Evolutionary conservation across 2,329 filamentous ascomycete species (phyloP).

Genomic region (Nemania sp.): DNA sequence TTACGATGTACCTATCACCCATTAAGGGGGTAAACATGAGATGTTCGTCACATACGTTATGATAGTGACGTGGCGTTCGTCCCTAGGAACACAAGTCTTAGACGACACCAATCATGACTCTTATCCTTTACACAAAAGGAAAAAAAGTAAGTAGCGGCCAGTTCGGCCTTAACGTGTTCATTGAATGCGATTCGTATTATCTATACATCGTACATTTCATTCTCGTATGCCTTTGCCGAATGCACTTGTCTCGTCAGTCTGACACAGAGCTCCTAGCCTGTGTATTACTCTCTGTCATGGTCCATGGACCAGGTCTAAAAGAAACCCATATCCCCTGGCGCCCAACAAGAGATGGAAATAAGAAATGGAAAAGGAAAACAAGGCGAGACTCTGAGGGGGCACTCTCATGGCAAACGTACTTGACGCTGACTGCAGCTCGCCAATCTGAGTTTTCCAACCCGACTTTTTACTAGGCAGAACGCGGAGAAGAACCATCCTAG

Average conservation of each 20-base stretch:
- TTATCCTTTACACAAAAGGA: background rate
- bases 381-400: too few species aligned
- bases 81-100: too few species aligned
- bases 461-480: background rate
- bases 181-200: slow-evolving; percentile 6
- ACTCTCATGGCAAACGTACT: background rate
- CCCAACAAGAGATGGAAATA: background rate
- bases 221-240: background rate
- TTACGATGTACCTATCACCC: too few species aligned
- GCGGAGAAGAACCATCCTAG: background rate
- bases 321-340: background rate
- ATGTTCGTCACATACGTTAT: too few species aligned
- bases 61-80: too few species aligned
- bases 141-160: too few species aligned
- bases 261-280: background rate
- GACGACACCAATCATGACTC: too few species aligned
- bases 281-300: background rate
- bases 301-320: slow-evolving; percentile 1
- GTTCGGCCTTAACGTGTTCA: background rate
- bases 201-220: slow-evolving; percentile 14
- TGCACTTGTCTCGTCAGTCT: background rate
- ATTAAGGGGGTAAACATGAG: too few species aligned
- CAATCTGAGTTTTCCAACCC: background rate
- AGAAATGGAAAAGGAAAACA: background rate
- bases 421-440: background rate